Evolutionary conservation across 345 rosid species (phyloP).

Genomic region (Eucalyptus grandis): DNA sequence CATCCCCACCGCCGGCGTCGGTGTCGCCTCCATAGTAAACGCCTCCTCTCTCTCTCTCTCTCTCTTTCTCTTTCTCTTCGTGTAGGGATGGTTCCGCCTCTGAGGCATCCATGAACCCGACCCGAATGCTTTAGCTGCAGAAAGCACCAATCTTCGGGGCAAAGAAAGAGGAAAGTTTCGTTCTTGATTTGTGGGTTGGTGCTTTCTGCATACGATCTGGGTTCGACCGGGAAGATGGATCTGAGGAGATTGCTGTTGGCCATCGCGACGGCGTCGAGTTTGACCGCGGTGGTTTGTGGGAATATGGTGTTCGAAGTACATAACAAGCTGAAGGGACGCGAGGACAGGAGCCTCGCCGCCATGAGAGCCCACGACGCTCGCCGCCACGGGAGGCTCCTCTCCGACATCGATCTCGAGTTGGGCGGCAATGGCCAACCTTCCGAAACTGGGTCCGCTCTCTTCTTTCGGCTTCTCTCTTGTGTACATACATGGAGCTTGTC

Average conservation of each 20-base stretch:
- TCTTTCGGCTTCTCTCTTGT: background rate
- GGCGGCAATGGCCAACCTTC: conserved; percentile 38
- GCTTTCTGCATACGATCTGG: background rate
- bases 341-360: conserved; percentile 1
- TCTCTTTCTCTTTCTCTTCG: background rate
- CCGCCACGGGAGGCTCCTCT: conserved; percentile 26
- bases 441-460: conserved; percentile 12
- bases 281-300: background rate
- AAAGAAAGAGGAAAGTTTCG: background rate
- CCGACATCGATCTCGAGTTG: conserved; percentile 12
- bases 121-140: background rate
- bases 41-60: background rate
- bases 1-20: background rate
- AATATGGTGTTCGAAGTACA: conserved; percentile 19
- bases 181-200: background rate
- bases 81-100: background rate
- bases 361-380: conserved; percentile 21
- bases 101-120: background rate
- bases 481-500: background rate
- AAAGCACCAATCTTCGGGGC: background rate
- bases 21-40: background rate
- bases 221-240: background rate
- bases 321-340: conserved; percentile 6
- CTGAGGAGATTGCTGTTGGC: background rate
- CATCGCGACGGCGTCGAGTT: background rate